phyloP scores from a whole-genome alignment of 768 basidiomycete genomes.

The Goffeauzyma gilvescens region DNA sequence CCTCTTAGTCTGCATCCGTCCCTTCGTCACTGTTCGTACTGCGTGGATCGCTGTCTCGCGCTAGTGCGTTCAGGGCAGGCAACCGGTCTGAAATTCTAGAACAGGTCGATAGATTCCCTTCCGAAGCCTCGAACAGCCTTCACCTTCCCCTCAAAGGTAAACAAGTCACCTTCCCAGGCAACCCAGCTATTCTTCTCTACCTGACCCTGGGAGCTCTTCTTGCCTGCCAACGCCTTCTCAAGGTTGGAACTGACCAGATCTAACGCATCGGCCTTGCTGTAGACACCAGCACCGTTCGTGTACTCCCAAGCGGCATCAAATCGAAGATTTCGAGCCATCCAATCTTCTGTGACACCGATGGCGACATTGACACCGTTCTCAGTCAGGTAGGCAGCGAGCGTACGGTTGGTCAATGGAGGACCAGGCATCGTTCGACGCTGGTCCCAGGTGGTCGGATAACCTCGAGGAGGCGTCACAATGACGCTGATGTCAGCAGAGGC shows the following conservation, averaged over 20 bases:
- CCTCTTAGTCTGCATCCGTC: neutral
- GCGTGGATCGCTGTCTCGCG: neutral
- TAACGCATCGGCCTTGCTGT: slow-evolving; percentile 38
- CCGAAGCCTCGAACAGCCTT: slow-evolving; percentile 36
- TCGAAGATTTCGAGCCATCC: slow-evolving; percentile 29
- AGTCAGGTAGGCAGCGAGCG: slow-evolving; percentile 44
- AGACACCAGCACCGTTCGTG: slow-evolving; percentile 33
- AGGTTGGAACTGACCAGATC: slow-evolving; percentile 42
- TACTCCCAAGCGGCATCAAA: slow-evolving; percentile 9
- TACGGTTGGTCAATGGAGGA: slow-evolving; percentile 49
- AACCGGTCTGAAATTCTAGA: slow-evolving; percentile 18
- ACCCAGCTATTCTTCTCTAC: slow-evolving; percentile 20
- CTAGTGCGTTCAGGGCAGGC: neutral
- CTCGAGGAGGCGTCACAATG: slow-evolving; percentile 45
- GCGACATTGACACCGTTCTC: slow-evolving; percentile 44
- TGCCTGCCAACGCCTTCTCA: slow-evolving; percentile 38
- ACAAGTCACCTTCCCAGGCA: slow-evolving; percentile 38
- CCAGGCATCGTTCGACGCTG: slow-evolving; percentile 46
- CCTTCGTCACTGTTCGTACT: neutral
- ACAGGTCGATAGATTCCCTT: slow-evolving; percentile 39
- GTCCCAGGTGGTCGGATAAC: slow-evolving; percentile 60
- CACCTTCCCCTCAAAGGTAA: slow-evolving; percentile 43
- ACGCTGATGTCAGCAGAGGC: slow-evolving; percentile 50
- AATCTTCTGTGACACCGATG: slow-evolving; percentile 43
- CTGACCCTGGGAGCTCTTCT: too few species aligned